Conservation (phyloP, 805 yeast species). For the Yarrowia alimentaria region DNA sequence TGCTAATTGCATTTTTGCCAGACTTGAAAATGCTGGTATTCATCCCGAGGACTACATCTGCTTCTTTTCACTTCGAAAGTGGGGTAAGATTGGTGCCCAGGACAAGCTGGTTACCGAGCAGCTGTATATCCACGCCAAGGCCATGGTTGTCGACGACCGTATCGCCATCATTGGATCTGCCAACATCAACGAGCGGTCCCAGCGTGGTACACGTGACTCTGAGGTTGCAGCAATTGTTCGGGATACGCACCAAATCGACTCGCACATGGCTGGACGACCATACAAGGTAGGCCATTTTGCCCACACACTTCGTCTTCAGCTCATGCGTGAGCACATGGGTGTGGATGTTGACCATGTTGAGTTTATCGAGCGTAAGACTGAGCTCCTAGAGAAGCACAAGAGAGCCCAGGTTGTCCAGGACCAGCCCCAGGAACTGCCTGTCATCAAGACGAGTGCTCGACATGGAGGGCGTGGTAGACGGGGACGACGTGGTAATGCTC, state of each 20-base stretch:
- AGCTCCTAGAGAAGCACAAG: conserved; percentile 29
- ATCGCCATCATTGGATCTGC: conserved; percentile 96
- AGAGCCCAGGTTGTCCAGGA: conserved; percentile 7
- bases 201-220: conserved; percentile 91
- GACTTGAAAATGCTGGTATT: conserved; percentile 73
- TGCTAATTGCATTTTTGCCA: conserved; percentile 78
- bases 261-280: conserved; percentile 74
- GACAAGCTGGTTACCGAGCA: conserved; percentile 81
- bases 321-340: conserved; percentile 97
- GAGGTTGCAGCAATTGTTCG: conserved; percentile 89
- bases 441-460: conserved; percentile 6
- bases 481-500: background rate
- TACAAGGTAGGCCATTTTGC: conserved; percentile 85
- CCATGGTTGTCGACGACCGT: conserved; percentile 88
- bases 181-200: conserved; percentile 92
- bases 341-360: conserved; percentile 86
- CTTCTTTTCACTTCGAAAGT: conserved; percentile 86
- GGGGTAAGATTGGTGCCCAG: conserved; percentile 87
- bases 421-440: conserved; percentile 16
- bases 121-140: conserved; percentile 89
- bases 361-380: conserved; percentile 70
- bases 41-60: conserved; percentile 88
- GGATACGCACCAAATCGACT: conserved; percentile 65
- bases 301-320: conserved; percentile 78
- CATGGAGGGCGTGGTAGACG: conserved; percentile 1